These are phyloP conservation scores for Blastomyces silverae DNA, from an alignment of 2,329 filamentous ascomycete genomes.

Conservation along the genomic window DNA sequence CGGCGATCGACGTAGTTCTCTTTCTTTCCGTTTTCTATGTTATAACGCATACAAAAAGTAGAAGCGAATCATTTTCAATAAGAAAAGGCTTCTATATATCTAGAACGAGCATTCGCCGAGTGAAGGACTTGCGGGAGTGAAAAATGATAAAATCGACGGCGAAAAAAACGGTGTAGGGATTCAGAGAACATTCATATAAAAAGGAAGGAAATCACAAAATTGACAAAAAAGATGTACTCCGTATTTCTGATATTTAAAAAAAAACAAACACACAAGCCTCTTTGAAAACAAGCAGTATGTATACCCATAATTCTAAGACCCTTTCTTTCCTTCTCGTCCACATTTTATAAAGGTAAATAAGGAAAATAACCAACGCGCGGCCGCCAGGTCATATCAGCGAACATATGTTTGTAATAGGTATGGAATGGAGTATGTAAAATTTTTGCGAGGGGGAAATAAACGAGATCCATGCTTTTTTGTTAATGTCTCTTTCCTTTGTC, in stretches of 20 bases:
- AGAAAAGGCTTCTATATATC: background rate
- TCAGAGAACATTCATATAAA: background rate
- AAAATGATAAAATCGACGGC: background rate
- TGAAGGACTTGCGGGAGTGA: background rate
- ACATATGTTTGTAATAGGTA: background rate
- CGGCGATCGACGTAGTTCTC: background rate
- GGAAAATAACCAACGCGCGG: background rate
- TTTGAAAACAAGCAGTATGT: background rate
- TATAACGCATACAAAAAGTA: background rate
- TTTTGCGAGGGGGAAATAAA: background rate
- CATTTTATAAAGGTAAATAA: background rate
- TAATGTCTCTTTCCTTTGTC: slow-evolving; percentile 31
- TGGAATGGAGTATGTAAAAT: background rate
- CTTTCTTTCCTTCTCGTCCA: background rate
- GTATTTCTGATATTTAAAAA: background rate
- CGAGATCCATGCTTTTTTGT: slow-evolving; percentile 18
- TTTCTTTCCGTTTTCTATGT: background rate
- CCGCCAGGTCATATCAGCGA: background rate
- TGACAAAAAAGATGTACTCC: no score
- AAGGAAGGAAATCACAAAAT: background rate
- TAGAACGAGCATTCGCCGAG: background rate
- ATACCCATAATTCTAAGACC: background rate
- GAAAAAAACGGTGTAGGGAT: background rate
- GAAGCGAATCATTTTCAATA: background rate
- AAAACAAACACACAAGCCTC: background rate